phyloP scores from a whole-genome alignment of 371 early-diverging fungal species.

The Blastocladiella emersonii region DNA sequence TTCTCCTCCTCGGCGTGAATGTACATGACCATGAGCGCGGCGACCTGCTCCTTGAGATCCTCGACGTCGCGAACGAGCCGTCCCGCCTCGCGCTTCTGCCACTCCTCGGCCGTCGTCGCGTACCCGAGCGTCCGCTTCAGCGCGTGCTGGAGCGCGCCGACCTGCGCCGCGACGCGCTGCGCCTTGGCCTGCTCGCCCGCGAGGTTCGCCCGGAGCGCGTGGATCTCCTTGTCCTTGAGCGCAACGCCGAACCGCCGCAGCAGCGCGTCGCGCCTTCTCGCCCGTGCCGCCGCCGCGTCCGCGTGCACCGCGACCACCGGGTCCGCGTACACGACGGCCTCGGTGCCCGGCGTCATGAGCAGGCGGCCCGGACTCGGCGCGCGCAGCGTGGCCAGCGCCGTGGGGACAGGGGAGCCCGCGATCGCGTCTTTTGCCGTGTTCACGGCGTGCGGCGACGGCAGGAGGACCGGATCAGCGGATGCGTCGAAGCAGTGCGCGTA shows the following conservation, averaged over 20 bases:
- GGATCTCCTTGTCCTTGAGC: background rate
- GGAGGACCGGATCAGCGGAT: background rate
- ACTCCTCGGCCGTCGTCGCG: background rate
- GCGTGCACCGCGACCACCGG: background rate
- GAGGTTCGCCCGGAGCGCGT: background rate
- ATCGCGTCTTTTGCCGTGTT: background rate
- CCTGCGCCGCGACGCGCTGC: background rate
- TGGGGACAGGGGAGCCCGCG: background rate
- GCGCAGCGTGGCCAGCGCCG: background rate
- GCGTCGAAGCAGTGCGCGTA: background rate
- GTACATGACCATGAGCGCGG: constrained; percentile 1
- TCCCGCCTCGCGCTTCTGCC: background rate
- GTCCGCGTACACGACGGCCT: background rate
- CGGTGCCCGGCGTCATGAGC: background rate
- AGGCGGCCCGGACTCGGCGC: background rate
- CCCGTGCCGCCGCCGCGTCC: background rate
- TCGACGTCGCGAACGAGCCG: background rate
- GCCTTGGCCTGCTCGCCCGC: background rate
- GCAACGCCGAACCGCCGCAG: background rate
- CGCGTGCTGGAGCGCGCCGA: background rate
- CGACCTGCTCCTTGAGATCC: background rate
- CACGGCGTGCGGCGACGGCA: background rate
- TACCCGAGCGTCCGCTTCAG: background rate
- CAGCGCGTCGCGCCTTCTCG: background rate
- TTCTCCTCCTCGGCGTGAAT: constrained; percentile 3